These are phyloP conservation scores for Citeromyces siamensis DNA, from an alignment of 1,139 yeast species.

Conservation along the genomic window DNA sequence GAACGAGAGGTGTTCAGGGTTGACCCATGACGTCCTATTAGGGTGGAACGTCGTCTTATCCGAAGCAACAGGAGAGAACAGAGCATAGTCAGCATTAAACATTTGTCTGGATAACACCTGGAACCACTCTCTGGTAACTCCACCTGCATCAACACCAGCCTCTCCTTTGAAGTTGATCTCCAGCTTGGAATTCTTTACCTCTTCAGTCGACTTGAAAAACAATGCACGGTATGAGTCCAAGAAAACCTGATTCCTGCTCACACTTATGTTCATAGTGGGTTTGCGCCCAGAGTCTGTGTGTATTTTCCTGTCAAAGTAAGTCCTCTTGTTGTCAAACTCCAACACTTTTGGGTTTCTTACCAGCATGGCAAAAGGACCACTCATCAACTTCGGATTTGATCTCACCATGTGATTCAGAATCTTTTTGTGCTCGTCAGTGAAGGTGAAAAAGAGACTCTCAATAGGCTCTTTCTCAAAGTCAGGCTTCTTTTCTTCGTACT, in stretches of 20 bases:
- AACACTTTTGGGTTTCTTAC: slow-evolving; percentile 82
- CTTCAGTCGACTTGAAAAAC: slow-evolving; percentile 70
- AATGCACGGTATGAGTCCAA: slow-evolving; percentile 80
- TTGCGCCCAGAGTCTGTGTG: slow-evolving; percentile 34
- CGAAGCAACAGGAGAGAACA: slow-evolving; percentile 84
- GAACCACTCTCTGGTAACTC: slow-evolving; percentile 95
- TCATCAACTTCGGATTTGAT: slow-evolving; percentile 84
- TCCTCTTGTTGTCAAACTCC: slow-evolving; percentile 90
- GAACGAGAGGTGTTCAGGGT: slow-evolving; percentile 86
- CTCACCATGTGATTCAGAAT: slow-evolving; percentile 88
- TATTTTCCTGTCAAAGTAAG: slow-evolving; percentile 67
- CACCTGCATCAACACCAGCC: slow-evolving; percentile 98
- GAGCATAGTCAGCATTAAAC: slow-evolving; percentile 93
- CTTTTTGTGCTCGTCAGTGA: slow-evolving; percentile 85
- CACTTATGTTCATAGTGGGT: slow-evolving; percentile 45
- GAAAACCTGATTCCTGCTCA: slow-evolving; percentile 86
- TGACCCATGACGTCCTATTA: slow-evolving; percentile 82
- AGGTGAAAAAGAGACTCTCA: slow-evolving; percentile 70
- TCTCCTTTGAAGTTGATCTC: slow-evolving; percentile 85
- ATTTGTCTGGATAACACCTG: slow-evolving; percentile 90
- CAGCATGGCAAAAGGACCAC: slow-evolving; percentile 89
- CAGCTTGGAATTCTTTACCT: slow-evolving; percentile 60
- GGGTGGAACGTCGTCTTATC: slow-evolving; percentile 96
- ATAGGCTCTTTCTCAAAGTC: slow-evolving; percentile 70
- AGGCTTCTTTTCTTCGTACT: slow-evolving; percentile 43